Percentiles rank a stretch among this genome's conserved stretches.
Evolutionary conservation across 345 rosid genomes (phyloP).

Genomic region (Gossypium stocksii): DNA sequence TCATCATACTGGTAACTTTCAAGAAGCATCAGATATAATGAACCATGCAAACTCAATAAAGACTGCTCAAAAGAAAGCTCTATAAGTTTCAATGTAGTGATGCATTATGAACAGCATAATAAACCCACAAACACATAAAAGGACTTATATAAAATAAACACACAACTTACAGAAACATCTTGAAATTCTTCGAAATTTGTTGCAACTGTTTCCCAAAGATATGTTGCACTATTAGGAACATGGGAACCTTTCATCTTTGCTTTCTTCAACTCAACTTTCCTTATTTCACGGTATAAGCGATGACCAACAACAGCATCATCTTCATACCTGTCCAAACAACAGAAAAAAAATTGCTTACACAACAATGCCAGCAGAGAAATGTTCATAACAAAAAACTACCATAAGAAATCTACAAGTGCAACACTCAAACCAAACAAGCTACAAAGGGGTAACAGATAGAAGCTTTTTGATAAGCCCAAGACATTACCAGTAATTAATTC

Average conservation of each 20-base stretch:
- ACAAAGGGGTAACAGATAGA: constrained; percentile 2
- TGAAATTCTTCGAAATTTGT: constrained; percentile 93
- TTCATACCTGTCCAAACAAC: constrained; percentile 70
- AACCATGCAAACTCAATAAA: constrained; percentile 7
- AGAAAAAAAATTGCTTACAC: constrained; percentile 13
- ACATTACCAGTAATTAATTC: constrained; percentile 81
- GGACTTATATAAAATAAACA: not conserved
- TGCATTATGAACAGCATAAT: not conserved
- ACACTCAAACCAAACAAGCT: not conserved
- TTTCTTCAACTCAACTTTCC: constrained; percentile 74
- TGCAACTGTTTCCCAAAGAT: constrained; percentile 98
- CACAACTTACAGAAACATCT: constrained; percentile 51
- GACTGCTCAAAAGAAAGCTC: not conserved
- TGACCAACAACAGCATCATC: constrained; percentile 89
- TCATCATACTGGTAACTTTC: not conserved
- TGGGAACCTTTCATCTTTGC: constrained; percentile 78
- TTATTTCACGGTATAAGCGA: constrained; percentile 90
- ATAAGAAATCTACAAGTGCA: constrained; percentile 7
- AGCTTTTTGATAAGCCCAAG: constrained; percentile 14
- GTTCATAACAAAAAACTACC: not conserved
- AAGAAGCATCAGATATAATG: not conserved
- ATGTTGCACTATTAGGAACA: constrained; percentile 56
- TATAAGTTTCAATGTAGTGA: not conserved
- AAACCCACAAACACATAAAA: not conserved
- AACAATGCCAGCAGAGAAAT: not conserved